Conservation (phyloP, 129 eudicot genomes). For the Tanacetum coccineum region DNA sequence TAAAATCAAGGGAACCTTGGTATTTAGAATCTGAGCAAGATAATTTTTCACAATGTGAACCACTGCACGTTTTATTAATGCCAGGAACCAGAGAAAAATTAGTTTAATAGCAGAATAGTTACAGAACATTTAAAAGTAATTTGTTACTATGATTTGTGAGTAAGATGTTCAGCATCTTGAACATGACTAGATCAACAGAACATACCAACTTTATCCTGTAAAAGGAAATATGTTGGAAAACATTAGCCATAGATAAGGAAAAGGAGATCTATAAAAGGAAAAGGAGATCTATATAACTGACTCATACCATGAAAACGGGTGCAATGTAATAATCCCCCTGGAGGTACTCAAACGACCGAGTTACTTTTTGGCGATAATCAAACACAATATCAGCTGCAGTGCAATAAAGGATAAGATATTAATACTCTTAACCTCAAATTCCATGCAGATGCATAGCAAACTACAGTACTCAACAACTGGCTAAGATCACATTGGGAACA, state of each 20-base stretch:
- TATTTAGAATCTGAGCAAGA: slow-evolving; percentile 61
- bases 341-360: slow-evolving; percentile 90
- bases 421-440: not conserved
- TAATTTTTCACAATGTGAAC: slow-evolving; percentile 88
- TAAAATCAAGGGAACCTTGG: slow-evolving; percentile 77
- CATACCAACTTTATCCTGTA: slow-evolving; percentile 98
- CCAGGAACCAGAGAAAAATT: not conserved
- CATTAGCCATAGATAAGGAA: slow-evolving; percentile 8
- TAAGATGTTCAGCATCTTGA: slow-evolving; percentile 24
- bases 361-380: slow-evolving; percentile 92
- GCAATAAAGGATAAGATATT: not conserved
- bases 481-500: not conserved
- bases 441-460: not conserved
- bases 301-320: slow-evolving; percentile 80
- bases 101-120: not conserved
- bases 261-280: not conserved
- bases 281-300: not conserved
- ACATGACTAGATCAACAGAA: slow-evolving; percentile 28
- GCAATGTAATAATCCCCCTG: slow-evolving; percentile 98
- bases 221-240: slow-evolving; percentile 25
- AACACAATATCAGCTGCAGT: slow-evolving; percentile 96
- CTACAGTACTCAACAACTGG: not conserved
- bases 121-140: not conserved
- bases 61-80: slow-evolving; percentile 41
- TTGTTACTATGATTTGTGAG: slow-evolving; percentile 23